Base-by-base conservation (phyloP, 345 rosid species). In the Trapa incisa region DNA sequence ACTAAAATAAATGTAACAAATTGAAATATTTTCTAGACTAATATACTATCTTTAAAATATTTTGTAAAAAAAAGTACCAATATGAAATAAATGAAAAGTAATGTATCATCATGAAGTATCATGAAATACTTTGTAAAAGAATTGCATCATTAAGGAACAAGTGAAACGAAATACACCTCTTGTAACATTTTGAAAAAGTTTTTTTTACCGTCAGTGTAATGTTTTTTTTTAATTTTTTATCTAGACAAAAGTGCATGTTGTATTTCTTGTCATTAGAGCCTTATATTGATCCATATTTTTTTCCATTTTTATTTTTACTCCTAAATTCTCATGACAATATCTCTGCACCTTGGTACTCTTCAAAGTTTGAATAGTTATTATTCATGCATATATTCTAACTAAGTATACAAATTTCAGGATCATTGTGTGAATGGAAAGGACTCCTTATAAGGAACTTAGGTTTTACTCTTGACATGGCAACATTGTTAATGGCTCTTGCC, bases 401-500 rank as follows among this genome's bases (percentile, higher is more conserved):
- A 32, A 32, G 38, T 36, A 35, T 47, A 39, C 65, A 61, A 56
- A 67, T 37, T 70, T 69, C 82, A 94, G 99, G 97, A 77, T 84
- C 95, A 69, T 78, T 91, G 71, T 80, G 77, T 79, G 99, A 94
- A 80, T 94, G 97, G 95, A 94, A 94, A 81, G 87, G 96, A 71
- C 77, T 84, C 78, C 91, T 94, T 74, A 83, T 84, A 75, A 83
- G 96, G 68, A 87, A 94, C 81, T 73, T 91, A 72, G 99, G 99
- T n/a, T 94, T 94, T 83, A 73, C 74, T 77, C 83, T 94, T 57
- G 99, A 94, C 85, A 84, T 91, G 93, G 91, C 90, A 75, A 86
- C 97, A 58, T 77, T 94, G 73, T 72, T 87, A 69, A 87, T 89
- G 92, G 97, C 97, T 56, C 84, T 94, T 29, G 96, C 95, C 74